These are phyloP conservation scores for Lathyrus sativus DNA, from an alignment of 306 rosid species.

Conservation along the genomic window DNA sequence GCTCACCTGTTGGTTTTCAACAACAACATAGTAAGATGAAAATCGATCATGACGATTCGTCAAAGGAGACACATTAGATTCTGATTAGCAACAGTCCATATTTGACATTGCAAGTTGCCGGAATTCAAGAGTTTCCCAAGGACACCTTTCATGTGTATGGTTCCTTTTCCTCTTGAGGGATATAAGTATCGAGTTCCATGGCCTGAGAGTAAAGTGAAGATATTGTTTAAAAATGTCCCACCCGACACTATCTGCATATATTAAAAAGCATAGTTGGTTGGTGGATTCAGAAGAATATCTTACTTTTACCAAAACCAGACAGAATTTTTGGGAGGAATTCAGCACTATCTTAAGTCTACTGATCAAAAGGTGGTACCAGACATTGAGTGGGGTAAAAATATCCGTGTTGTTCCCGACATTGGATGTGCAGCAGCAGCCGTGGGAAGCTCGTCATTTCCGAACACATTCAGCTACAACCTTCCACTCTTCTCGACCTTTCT, in stretches of 20 bases:
- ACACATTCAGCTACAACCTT: too few relatives aligned
- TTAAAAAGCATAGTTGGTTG: slow-evolving; percentile 78
- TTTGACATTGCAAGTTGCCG: too few relatives aligned
- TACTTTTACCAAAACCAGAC: slow-evolving; percentile 82
- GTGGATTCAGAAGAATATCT: slow-evolving; percentile 71
- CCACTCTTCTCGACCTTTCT: too few relatives aligned
- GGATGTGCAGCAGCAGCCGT: too few relatives aligned
- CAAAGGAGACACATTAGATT: too few relatives aligned
- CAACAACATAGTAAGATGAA: too few relatives aligned
- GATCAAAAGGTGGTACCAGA: slow-evolving; percentile 99
- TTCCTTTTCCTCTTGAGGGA: slow-evolving; percentile 76
- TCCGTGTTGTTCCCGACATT: slow-evolving; percentile 77
- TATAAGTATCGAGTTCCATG: slow-evolving; percentile 63
- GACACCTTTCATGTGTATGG: slow-evolving; percentile 70
- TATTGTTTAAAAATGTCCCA: slow-evolving; percentile 87
- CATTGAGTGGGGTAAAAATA: slow-evolving; percentile 95
- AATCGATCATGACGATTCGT: too few relatives aligned
- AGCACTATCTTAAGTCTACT: slow-evolving; percentile 89
- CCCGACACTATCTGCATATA: slow-evolving; percentile 78
- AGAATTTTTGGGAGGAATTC: slow-evolving; percentile 76
- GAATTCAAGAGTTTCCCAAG: slow-evolving; percentile 88
- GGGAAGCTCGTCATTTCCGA: too few relatives aligned
- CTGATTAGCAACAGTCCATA: too few relatives aligned
- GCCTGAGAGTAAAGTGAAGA: slow-evolving; percentile 92
- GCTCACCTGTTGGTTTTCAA: too few relatives aligned